Evolutionary conservation across 176 grass and related monocot species (phyloP).

Genomic region (Carex littledalei): DNA sequence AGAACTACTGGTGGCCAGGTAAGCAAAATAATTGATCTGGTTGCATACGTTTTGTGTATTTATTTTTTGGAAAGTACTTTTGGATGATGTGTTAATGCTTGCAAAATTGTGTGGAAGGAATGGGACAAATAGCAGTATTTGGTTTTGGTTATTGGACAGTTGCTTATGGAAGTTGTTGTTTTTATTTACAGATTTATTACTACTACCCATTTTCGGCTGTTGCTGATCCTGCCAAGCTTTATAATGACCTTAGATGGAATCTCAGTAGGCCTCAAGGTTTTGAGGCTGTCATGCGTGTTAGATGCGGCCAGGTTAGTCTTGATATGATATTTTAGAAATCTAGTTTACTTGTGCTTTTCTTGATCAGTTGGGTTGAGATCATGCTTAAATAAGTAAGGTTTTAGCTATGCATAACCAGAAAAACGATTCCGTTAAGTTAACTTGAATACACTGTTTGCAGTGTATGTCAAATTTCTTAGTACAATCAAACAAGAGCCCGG

Average conservation of each 20-base stretch:
- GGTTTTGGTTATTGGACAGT: not conserved
- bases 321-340: constrained; percentile 13
- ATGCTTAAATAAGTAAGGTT: not conserved
- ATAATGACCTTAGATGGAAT: constrained; percentile 96
- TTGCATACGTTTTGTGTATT: not conserved
- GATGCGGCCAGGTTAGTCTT: constrained; percentile 64
- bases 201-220: constrained; percentile 88
- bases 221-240: constrained; percentile 81
- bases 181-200: constrained; percentile 66
- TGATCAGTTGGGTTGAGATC: not conserved
- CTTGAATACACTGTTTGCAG: not conserved
- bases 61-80: not conserved
- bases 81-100: not conserved
- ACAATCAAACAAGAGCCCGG: not conserved
- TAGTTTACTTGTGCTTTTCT: not conserved
- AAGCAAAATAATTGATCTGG: constrained; percentile 19
- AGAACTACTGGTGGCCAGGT: constrained; percentile 77
- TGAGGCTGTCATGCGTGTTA: constrained; percentile 85
- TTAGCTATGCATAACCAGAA: not conserved
- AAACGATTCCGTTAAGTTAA: not conserved
- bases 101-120: not conserved
- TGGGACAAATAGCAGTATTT: not conserved
- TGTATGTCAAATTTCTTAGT: not conserved
- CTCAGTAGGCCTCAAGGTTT: constrained; percentile 86
- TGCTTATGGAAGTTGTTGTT: not conserved